These are phyloP conservation scores for Eucalyptus pumila DNA, from an alignment of 345 rosid species.

Conservation along the genomic window DNA sequence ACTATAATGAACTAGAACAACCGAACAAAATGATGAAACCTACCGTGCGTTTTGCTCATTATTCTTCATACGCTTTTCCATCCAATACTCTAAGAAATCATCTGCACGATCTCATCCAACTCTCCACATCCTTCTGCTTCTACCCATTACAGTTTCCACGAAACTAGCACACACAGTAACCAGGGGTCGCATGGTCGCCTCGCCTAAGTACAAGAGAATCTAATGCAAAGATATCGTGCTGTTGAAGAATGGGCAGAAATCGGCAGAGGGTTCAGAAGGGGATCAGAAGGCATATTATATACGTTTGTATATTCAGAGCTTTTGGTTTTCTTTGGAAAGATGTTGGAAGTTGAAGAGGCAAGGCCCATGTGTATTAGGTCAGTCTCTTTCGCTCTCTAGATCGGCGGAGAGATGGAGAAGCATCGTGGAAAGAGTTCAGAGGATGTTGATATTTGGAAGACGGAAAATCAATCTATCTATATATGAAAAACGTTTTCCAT, in stretches of 20 bases:
- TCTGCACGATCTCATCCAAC: not conserved
- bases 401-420: conserved; percentile 2
- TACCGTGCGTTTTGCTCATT: not conserved
- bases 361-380: conserved; percentile 7
- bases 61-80: not conserved
- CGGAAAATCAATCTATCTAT: not conserved
- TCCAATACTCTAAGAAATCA: not conserved
- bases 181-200: not conserved
- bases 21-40: not conserved
- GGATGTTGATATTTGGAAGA: not conserved
- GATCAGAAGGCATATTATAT: not conserved
- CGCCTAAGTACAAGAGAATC: not conserved
- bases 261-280: not conserved
- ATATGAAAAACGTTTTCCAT: not conserved
- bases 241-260: conserved; percentile 7
- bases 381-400: not conserved
- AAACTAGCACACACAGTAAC: not conserved
- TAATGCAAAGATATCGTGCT: not conserved
- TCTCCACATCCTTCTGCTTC: not conserved
- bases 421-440: conserved; percentile 10
- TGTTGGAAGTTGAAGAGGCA: conserved; percentile 20
- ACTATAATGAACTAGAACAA: not conserved
- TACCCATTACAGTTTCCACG: not conserved
- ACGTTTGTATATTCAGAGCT: not conserved
- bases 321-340: not conserved